phyloP scores from a whole-genome alignment of 768 basidiomycete genomes.

The Leccinum rimulosum region DNA sequence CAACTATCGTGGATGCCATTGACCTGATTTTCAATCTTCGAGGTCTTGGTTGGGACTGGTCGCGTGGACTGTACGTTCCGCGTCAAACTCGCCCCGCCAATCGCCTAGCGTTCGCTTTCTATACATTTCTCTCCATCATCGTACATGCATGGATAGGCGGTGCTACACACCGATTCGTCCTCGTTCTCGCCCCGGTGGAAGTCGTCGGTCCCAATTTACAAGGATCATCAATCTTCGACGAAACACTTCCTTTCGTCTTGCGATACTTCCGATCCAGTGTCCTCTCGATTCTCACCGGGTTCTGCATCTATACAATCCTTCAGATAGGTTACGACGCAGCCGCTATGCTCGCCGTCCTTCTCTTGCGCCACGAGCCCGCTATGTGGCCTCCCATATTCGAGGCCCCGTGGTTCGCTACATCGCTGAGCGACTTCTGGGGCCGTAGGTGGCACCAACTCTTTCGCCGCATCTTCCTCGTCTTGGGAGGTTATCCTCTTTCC shows the following conservation, averaged over 20 bases:
- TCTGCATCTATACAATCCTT: constrained; percentile 45
- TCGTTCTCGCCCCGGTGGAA: constrained; percentile 43
- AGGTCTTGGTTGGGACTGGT: constrained; percentile 66
- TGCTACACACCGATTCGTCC: constrained; percentile 44
- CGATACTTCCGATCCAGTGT: constrained; percentile 39
- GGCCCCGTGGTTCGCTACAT: constrained; percentile 35
- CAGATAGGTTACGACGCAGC: constrained; percentile 31
- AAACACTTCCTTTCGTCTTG: constrained; percentile 25
- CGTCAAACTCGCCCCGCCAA: constrained; percentile 42
- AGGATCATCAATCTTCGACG: constrained; percentile 32
- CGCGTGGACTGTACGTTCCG: constrained; percentile 30
- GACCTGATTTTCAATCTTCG: constrained; percentile 53
- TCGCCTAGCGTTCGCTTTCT: constrained; percentile 35
- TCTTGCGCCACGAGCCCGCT: constrained; percentile 28
- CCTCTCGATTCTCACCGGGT: constrained; percentile 42
- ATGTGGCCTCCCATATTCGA: constrained; percentile 35
- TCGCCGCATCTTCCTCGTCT: constrained; percentile 29
- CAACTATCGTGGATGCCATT: constrained; percentile 36
- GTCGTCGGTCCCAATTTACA: constrained; percentile 19
- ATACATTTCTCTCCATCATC: constrained; percentile 35
- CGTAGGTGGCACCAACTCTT: constrained; percentile 38
- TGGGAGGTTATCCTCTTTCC: constrained; percentile 31
- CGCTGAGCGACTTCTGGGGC: constrained; percentile 38
- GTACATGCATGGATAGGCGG: constrained; percentile 42
- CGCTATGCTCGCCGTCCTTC: constrained; percentile 22